Percentiles rank a stretch among this genome's conserved stretches.
Conservation (phyloP, 305 asterid genomes). For the Fraxinus greggii region DNA sequence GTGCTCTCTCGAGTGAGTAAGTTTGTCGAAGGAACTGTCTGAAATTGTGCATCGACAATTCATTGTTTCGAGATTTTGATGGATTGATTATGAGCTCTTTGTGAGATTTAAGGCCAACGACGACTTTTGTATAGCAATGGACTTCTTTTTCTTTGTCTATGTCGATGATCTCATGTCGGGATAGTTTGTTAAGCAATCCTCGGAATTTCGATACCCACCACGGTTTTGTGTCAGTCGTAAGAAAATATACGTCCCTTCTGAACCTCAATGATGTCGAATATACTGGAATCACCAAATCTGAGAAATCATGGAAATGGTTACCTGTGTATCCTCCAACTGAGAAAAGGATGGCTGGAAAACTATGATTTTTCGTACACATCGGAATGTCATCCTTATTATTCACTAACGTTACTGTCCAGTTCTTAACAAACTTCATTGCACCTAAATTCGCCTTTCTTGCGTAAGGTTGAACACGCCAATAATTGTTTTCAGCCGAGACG, state of each 20-base stretch:
- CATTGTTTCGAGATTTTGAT: conserved; percentile 21
- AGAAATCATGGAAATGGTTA: conserved; percentile 71
- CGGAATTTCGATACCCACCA: conserved; percentile 62
- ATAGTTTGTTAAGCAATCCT: conserved; percentile 33
- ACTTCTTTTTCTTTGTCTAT: conserved; percentile 44
- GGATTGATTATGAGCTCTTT: conserved; percentile 46
- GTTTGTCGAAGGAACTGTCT: conserved; percentile 49
- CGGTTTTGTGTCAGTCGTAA: conserved; percentile 46
- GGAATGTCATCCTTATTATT: conserved; percentile 29
- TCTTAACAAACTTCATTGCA: conserved; percentile 43
- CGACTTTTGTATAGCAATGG: conserved; percentile 51
- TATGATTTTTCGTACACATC: conserved; percentile 38
- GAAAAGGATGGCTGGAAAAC: conserved; percentile 55
- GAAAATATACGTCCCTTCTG: conserved; percentile 49
- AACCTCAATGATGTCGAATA: conserved; percentile 43
- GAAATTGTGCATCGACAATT: conserved; percentile 42
- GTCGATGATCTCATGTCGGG: conserved; percentile 39
- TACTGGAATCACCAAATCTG: conserved; percentile 57
- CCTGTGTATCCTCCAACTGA: conserved; percentile 69
- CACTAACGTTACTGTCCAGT: conserved; percentile 48
- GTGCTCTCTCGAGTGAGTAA: conserved; percentile 40
- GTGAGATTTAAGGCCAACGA: conserved; percentile 45
- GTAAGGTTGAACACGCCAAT: conserved; percentile 62
- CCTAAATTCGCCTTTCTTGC: conserved; percentile 49
- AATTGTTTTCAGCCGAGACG: conserved; percentile 8